These are phyloP conservation scores for Stagonosporopsis cucurbitacearum DNA, from an alignment of 2,329 filamentous ascomycete genomes.

Conservation along the genomic window DNA sequence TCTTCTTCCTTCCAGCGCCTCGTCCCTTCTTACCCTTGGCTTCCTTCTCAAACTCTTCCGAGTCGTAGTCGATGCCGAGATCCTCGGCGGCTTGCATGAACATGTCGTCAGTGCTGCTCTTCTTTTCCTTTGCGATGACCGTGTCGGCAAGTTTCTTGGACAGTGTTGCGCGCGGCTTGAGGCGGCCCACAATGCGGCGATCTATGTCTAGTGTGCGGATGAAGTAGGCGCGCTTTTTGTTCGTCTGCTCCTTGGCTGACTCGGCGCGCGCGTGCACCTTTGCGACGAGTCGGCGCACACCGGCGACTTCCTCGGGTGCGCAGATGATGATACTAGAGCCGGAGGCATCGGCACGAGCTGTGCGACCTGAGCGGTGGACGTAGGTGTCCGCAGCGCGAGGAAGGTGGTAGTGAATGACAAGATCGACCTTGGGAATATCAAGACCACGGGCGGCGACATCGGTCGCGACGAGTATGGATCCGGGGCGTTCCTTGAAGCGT, in stretches of 20 bases:
- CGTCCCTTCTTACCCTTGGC: slow-evolving; percentile 64
- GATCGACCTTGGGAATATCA: slow-evolving; percentile 87
- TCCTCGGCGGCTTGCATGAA: slow-evolving; percentile 86
- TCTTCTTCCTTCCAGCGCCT: slow-evolving; percentile 74
- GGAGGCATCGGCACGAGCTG: slow-evolving; percentile 78
- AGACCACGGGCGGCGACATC: slow-evolving; percentile 93
- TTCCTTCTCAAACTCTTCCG: slow-evolving; percentile 75
- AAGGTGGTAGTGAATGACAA: slow-evolving; percentile 94
- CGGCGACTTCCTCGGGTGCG: slow-evolving; percentile 85
- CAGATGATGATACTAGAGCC: slow-evolving; percentile 90
- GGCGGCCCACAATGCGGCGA: slow-evolving; percentile 73
- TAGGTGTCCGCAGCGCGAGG: slow-evolving; percentile 91
- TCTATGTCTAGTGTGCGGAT: slow-evolving; percentile 86
- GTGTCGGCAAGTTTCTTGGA: slow-evolving; percentile 90
- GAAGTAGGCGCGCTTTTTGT: slow-evolving; percentile 64
- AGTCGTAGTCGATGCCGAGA: slow-evolving; percentile 91
- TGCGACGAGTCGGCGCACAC: slow-evolving; percentile 80
- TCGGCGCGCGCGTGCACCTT: slow-evolving; percentile 76
- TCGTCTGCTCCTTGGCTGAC: slow-evolving; percentile 52
- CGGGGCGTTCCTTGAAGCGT: slow-evolving; percentile 73
- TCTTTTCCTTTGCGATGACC: slow-evolving; percentile 84
- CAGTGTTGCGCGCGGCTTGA: slow-evolving; percentile 78
- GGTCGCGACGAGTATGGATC: slow-evolving; percentile 82
- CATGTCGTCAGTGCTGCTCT: slow-evolving; percentile 83
- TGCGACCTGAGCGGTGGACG: slow-evolving; percentile 93